Conservation (phyloP, 176 grass and related monocot genomes). For the Eremochloa ophiuroides region DNA sequence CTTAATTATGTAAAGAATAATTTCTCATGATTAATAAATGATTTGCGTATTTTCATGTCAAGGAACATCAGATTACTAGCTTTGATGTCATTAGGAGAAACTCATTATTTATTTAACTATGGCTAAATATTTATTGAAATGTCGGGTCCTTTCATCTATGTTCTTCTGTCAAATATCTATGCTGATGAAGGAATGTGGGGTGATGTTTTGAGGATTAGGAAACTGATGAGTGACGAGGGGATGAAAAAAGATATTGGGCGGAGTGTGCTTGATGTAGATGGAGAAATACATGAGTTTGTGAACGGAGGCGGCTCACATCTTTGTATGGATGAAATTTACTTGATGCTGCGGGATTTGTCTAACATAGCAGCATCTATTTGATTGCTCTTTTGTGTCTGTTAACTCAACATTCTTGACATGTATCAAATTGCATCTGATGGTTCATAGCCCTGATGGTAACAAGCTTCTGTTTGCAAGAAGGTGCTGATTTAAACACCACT, state of each 20-base stretch:
- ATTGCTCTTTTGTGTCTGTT: not conserved
- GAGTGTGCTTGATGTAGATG: conserved; percentile 58
- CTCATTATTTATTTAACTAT: too few relatives aligned
- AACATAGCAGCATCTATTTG: conserved; percentile 22
- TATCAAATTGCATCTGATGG: not conserved
- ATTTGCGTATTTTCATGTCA: too few relatives aligned
- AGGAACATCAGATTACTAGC: too few relatives aligned
- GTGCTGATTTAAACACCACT: not conserved
- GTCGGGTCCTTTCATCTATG: too few relatives aligned
- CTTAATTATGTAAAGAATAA: too few relatives aligned
- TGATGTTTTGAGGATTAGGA: conserved; percentile 48
- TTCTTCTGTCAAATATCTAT: too few relatives aligned
- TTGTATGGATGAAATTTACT: conserved; percentile 40
- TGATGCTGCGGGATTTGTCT: conserved; percentile 34
- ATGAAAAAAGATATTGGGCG: conserved; percentile 55
- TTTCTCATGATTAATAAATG: too few relatives aligned
- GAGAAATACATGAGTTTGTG: not conserved
- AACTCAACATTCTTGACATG: conserved; percentile 2
- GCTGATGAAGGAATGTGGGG: conserved; percentile 65
- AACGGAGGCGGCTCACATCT: conserved; percentile 39
- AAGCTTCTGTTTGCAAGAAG: conserved; percentile 2
- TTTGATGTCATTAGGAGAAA: too few relatives aligned
- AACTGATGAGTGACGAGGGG: conserved; percentile 40
- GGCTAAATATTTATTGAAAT: too few relatives aligned
- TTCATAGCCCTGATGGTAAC: conserved; percentile 12